Conservation (phyloP, 1,284 basidiomycete genomes). For the Singerocomus rubriflavus region DNA sequence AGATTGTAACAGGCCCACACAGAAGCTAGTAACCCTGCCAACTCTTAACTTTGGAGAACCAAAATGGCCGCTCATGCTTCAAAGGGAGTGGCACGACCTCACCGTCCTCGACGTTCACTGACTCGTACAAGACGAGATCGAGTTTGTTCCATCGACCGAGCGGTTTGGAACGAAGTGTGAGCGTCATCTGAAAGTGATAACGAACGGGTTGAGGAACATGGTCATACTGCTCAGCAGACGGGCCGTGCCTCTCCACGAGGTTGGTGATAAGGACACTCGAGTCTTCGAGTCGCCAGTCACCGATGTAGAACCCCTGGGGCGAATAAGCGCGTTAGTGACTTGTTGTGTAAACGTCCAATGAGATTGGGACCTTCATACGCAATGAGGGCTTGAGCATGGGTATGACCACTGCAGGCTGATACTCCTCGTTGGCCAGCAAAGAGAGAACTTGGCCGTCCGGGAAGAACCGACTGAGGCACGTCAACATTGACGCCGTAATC, state of each 20-base stretch:
- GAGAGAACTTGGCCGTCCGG: constrained; percentile 86
- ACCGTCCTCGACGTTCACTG: constrained; percentile 71
- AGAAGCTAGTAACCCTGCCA: constrained; percentile 32
- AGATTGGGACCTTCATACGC: constrained; percentile 66
- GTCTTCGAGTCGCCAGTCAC: constrained; percentile 63
- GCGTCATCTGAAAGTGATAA: constrained; percentile 85
- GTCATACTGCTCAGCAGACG: constrained; percentile 20
- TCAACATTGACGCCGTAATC: constrained; percentile 3
- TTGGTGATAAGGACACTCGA: constrained; percentile 59
- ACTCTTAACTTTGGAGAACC: constrained; percentile 86
- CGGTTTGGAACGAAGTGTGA: constrained; percentile 74
- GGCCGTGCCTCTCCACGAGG: constrained; percentile 50
- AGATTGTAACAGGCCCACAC: not conserved
- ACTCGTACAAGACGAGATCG: constrained; percentile 72
- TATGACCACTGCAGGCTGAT: constrained; percentile 72
- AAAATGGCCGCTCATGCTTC: constrained; percentile 86
- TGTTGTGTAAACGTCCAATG: not conserved
- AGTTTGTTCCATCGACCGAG: constrained; percentile 88
- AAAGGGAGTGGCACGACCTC: constrained; percentile 71
- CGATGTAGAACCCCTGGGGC: constrained; percentile 63
- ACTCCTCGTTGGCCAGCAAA: constrained; percentile 81
- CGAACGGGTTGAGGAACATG: constrained; percentile 33
- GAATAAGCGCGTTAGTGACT: constrained; percentile 1
- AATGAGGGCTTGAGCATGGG: constrained; percentile 73
- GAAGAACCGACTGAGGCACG: constrained; percentile 70